Conservation (phyloP, 2,329 filamentous ascomycete genomes). For the Fragosphaeria purpurea region DNA sequence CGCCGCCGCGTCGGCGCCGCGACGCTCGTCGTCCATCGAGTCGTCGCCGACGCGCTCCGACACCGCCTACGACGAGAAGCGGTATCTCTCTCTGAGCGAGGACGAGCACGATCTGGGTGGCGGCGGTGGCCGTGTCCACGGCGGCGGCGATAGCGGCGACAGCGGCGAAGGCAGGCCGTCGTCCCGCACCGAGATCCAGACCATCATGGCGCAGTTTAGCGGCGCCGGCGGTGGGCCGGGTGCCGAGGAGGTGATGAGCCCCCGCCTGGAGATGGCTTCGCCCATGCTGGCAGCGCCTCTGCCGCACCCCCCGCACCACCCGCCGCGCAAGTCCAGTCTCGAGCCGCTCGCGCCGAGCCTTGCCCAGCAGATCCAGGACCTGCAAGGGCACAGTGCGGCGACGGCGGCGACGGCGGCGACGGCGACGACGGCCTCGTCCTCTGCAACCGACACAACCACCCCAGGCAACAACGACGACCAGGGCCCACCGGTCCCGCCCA, state of each 20-base stretch:
- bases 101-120: slow-evolving; percentile 56
- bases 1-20: slow-evolving; percentile 37
- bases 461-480: slow-evolving; percentile 33
- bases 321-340: slow-evolving; percentile 77
- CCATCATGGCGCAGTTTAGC: slow-evolving; percentile 93
- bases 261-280: slow-evolving; percentile 70
- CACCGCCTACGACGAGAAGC: slow-evolving; percentile 46
- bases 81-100: slow-evolving; percentile 46
- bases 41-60: slow-evolving; percentile 45
- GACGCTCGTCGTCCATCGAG: slow-evolving; percentile 18
- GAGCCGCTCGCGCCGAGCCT: slow-evolving; percentile 53
- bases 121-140: too few species aligned
- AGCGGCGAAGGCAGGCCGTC: not conserved
- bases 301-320: slow-evolving; percentile 45
- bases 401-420: not conserved
- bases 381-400: slow-evolving; percentile 19
- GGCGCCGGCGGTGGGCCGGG: slow-evolving; percentile 61
- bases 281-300: slow-evolving; percentile 59
- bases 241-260: slow-evolving; percentile 84
- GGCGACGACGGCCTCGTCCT: not conserved
- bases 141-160: not conserved
- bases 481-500: slow-evolving; percentile 49
- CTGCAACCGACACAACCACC: slow-evolving; percentile 11
- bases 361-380: slow-evolving; percentile 37
- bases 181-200: slow-evolving; percentile 82